Percentiles rank a stretch among this genome's conserved stretches.
Evolutionary conservation across 768 basidiomycete species (phyloP).

Genomic region (Suillus subaureus): DNA sequence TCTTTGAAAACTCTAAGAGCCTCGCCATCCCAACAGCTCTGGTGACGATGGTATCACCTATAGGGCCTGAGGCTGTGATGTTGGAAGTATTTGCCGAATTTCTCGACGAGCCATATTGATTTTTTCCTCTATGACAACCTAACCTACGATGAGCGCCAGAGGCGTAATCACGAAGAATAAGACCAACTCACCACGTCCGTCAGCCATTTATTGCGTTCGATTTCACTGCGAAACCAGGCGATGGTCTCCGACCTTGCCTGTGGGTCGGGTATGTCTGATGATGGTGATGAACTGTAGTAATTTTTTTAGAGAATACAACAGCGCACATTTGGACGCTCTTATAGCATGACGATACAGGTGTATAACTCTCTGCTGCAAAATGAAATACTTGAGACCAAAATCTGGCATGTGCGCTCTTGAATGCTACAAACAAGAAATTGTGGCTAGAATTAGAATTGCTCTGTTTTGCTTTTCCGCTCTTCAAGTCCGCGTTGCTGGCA

Average conservation of each 20-base stretch:
- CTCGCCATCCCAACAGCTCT: not conserved
- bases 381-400: slow-evolving; percentile 71
- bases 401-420: slow-evolving; percentile 6
- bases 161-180: not conserved
- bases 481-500: slow-evolving; percentile 16
- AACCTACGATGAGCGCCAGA: slow-evolving; percentile 18
- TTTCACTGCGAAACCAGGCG: slow-evolving; percentile 71
- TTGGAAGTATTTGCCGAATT: slow-evolving; percentile 58
- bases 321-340: slow-evolving; percentile 65
- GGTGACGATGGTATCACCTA: not conserved
- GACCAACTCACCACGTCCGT: slow-evolving; percentile 51
- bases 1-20: not conserved
- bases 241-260: slow-evolving; percentile 65
- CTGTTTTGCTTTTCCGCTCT: slow-evolving; percentile 22
- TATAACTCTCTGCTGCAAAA: slow-evolving; percentile 63
- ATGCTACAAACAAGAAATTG: slow-evolving; percentile 9
- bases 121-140: slow-evolving; percentile 65
- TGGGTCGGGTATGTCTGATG: slow-evolving; percentile 63
- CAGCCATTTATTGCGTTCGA: slow-evolving; percentile 63
- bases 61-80: slow-evolving; percentile 4
- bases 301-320: not conserved
- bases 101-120: slow-evolving; percentile 60
- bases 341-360: slow-evolving; percentile 67
- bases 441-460: slow-evolving; percentile 12
- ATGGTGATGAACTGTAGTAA: not conserved